These are phyloP conservation scores for Zalerion maritima DNA, from an alignment of 495 filamentous ascomycete species.

Conservation along the genomic window DNA sequence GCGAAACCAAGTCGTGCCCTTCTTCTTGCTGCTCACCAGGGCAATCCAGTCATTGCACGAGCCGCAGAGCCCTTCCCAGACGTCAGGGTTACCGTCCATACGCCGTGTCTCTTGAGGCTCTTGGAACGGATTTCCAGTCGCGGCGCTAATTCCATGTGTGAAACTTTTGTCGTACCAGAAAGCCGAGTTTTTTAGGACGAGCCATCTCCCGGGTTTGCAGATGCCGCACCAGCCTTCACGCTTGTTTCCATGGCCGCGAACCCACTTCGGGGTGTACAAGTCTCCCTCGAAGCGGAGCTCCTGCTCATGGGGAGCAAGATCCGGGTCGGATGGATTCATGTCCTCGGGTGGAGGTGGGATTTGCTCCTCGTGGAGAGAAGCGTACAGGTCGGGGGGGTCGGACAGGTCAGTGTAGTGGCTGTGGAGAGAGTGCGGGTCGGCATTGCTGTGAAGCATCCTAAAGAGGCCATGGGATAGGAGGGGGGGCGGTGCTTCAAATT, in stretches of 20 bases:
- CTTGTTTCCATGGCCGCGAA: conserved; percentile 67
- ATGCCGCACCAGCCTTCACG: conserved; percentile 76
- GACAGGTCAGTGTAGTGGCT: conserved; percentile 50
- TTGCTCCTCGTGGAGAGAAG: conserved; percentile 51
- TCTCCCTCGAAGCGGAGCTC: conserved; percentile 65
- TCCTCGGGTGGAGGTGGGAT: conserved; percentile 55
- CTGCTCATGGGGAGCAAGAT: conserved; percentile 57
- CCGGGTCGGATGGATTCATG: conserved; percentile 58
- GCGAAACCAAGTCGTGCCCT: conserved; percentile 73
- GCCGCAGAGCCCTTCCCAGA: conserved; percentile 68
- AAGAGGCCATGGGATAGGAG: conserved; percentile 49
- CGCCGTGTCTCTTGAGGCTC: conserved; percentile 55
- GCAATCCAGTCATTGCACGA: conserved; percentile 69
- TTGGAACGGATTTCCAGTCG: conserved; percentile 57
- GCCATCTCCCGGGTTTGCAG: conserved; percentile 68
- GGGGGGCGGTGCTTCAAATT: conserved; percentile 37
- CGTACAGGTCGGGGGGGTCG: conserved; percentile 59
- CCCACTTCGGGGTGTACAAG: conserved; percentile 64
- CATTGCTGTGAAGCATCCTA: conserved; percentile 54
- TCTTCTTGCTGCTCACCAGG: conserved; percentile 70
- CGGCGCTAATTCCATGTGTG: conserved; percentile 66
- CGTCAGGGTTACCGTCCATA: conserved; percentile 65
- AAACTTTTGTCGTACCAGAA: conserved; percentile 83
- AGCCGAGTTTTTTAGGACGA: conserved; percentile 69
- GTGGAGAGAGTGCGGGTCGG: conserved; percentile 44